Evolutionary conservation across 169 alveolate species (phyloP).

Genomic region (Cryptosporidium canis): DNA sequence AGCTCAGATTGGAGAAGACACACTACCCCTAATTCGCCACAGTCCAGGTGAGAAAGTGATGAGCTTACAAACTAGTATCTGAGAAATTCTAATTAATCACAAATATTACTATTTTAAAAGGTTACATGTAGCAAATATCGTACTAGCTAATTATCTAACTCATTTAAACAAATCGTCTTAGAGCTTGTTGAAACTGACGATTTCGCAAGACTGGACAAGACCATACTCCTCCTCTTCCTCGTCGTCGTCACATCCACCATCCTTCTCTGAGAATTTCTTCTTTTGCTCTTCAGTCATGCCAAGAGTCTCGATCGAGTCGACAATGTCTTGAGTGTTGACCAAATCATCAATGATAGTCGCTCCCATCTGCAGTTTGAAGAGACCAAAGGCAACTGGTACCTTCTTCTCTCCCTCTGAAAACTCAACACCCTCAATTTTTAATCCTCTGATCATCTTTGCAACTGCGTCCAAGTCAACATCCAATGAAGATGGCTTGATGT

Average conservation of each 20-base stretch:
- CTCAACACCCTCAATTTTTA: conserved; percentile 80
- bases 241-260: conserved; percentile 24
- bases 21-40: too few species aligned
- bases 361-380: conserved; percentile 80
- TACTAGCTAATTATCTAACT: neutral
- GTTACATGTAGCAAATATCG: neutral
- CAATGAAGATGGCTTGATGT: conserved; percentile 86
- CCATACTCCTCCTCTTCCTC: conserved; percentile 66
- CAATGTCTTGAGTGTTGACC: conserved; percentile 75
- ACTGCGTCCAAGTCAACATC: conserved; percentile 82
- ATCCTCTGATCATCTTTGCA: conserved; percentile 78
- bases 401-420: conserved; percentile 82
- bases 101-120: neutral
- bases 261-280: conserved; percentile 35
- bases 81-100: neutral
- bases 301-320: conserved; percentile 58
- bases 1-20: neutral
- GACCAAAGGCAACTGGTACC: conserved; percentile 83
- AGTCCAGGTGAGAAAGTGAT: neutral
- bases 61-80: neutral
- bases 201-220: conserved; percentile 68
- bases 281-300: conserved; percentile 72
- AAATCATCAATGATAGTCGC: conserved; percentile 82
- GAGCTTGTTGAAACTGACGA: conserved; percentile 62
- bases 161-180: neutral